Conservation (phyloP, 1,284 basidiomycete species). For the Mrakiaceae sp. region DNA sequence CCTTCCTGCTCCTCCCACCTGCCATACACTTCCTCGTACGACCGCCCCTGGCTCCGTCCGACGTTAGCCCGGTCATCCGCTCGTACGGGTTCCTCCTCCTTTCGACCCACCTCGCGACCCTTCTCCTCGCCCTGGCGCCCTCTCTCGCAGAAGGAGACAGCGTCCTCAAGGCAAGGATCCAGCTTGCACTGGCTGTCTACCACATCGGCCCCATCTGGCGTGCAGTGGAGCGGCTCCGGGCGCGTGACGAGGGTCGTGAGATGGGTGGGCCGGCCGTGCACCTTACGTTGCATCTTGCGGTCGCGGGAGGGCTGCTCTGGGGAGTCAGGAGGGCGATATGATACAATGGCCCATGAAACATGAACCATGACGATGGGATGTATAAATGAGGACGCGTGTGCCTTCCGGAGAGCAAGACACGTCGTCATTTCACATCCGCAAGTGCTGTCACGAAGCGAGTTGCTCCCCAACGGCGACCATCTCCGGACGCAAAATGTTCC, state of each 20-base stretch:
- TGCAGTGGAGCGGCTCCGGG: background rate
- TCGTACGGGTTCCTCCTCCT: conserved; percentile 6
- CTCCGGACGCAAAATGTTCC: no score
- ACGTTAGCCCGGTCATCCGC: background rate
- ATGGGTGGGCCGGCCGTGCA: conserved; percentile 2
- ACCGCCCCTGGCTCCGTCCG: background rate
- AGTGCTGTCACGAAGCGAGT: no score
- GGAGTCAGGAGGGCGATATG: no score
- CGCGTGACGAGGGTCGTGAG: background rate
- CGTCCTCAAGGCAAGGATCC: background rate
- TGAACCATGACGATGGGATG: no score
- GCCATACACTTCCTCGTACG: background rate
- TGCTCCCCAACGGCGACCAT: no score
- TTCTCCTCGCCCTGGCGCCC: background rate
- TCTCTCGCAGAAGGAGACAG: background rate
- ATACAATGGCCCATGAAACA: no score
- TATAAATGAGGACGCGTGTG: no score
- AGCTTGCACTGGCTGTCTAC: background rate
- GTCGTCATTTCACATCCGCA: no score
- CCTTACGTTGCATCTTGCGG: background rate
- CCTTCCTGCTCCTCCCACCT: background rate
- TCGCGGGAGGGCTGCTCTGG: background rate
- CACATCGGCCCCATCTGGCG: background rate
- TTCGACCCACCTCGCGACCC: background rate
- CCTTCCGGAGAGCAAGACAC: no score